These are phyloP conservation scores for Yamadazyma olivae DNA, from an alignment of 805 yeast genomes.

Conservation along the genomic window DNA sequence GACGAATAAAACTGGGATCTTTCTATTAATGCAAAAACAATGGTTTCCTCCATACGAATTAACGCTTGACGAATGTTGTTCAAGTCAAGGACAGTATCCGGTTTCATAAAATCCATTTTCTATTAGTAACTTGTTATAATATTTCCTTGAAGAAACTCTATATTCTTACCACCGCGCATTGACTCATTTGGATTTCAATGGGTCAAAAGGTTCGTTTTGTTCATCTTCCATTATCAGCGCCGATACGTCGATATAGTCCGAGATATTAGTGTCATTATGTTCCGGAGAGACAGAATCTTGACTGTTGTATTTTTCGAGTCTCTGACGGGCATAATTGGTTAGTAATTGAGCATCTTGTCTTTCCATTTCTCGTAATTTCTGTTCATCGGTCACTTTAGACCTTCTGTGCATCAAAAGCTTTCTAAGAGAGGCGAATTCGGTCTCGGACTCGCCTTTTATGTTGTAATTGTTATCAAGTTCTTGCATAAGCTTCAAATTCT, in stretches of 20 bases:
- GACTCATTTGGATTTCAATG: no score
- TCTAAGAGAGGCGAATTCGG: slow-evolving; percentile 29
- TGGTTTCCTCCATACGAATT: slow-evolving; percentile 94
- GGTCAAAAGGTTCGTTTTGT: no score
- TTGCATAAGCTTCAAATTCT: slow-evolving; percentile 26
- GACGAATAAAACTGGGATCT: slow-evolving; percentile 82
- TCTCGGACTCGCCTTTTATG: slow-evolving; percentile 24
- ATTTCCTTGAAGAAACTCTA: no score
- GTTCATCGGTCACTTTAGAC: slow-evolving; percentile 20
- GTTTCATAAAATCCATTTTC: slow-evolving; percentile 78
- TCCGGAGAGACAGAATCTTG: not conserved
- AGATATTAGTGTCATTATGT: no score
- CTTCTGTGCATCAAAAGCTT: slow-evolving; percentile 33
- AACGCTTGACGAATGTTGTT: slow-evolving; percentile 80
- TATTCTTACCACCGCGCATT: no score
- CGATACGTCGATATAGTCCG: no score
- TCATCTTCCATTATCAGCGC: no score
- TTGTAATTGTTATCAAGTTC: slow-evolving; percentile 25
- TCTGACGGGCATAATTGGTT: slow-evolving; percentile 34
- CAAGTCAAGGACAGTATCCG: slow-evolving; percentile 77
- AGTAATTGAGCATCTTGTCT: slow-evolving; percentile 27
- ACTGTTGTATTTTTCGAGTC: no score
- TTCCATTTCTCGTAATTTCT: slow-evolving; percentile 14
- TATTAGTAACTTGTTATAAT: no score
- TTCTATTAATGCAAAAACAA: slow-evolving; percentile 88